Percentiles rank a stretch among this genome's conserved stretches.
Evolutionary conservation across 805 yeast species (phyloP).

Genomic region (Myxozyma geophila): DNA sequence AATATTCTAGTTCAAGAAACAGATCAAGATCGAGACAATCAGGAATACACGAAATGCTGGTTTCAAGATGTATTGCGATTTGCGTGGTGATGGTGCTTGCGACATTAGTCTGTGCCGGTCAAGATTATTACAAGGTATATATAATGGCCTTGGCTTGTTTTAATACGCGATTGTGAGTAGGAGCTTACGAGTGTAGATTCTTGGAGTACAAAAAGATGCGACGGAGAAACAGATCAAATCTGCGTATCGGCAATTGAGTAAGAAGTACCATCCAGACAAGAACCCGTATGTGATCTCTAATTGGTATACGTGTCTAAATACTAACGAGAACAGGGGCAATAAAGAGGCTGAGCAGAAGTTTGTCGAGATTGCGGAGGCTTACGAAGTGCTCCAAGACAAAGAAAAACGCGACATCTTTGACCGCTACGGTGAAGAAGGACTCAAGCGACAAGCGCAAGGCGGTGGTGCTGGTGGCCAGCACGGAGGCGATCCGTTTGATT

Average conservation of each 20-base stretch:
- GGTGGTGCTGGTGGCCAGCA: slow-evolving; percentile 48
- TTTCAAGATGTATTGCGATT: slow-evolving; percentile 12
- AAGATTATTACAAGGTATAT: slow-evolving; percentile 34
- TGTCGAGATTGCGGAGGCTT: slow-evolving; percentile 91
- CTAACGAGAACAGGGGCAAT: slow-evolving; percentile 52
- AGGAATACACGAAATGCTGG: slow-evolving; percentile 4
- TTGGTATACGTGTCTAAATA: slow-evolving; percentile 16
- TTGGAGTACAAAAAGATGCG: slow-evolving; percentile 73
- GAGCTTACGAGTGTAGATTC: slow-evolving; percentile 45
- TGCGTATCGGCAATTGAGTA: slow-evolving; percentile 80
- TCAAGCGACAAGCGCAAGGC: slow-evolving; percentile 52
- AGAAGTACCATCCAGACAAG: slow-evolving; percentile 93
- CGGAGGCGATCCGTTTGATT: slow-evolving; percentile 53
- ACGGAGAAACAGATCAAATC: slow-evolving; percentile 79
- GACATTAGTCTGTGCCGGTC: slow-evolving; percentile 24
- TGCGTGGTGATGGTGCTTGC: slow-evolving; percentile 24
- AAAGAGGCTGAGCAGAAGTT: slow-evolving; percentile 84
- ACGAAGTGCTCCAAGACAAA: slow-evolving; percentile 76
- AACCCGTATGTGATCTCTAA: slow-evolving; percentile 55
- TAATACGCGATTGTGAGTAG: neutral
- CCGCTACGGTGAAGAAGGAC: slow-evolving; percentile 74
- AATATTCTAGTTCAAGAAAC: too few species aligned
- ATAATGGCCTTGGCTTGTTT: neutral
- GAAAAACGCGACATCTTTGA: slow-evolving; percentile 75
- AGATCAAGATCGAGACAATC: too few species aligned